phyloP scores from a whole-genome alignment of 257 asterid species.

The Fraxinus excelsior region DNA sequence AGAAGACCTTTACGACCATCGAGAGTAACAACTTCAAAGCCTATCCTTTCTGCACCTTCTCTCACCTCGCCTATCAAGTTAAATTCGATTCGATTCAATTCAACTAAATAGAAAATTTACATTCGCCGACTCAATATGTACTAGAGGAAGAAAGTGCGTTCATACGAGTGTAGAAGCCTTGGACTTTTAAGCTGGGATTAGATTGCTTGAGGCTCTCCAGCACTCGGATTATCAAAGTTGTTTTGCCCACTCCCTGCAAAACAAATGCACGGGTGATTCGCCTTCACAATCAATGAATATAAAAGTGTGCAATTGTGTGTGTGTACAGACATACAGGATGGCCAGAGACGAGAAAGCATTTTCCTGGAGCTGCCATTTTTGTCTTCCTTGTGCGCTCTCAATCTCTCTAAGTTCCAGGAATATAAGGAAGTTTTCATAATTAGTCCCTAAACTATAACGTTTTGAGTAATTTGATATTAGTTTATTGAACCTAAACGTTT shows the following conservation, averaged over 20 bases:
- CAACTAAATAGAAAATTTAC: neutral
- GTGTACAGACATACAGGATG: slow-evolving; percentile 46
- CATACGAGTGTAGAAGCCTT: slow-evolving; percentile 86
- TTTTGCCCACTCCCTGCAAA: slow-evolving; percentile 84
- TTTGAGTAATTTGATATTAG: neutral
- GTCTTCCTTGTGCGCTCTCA: neutral
- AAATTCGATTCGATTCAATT: slow-evolving; percentile 12
- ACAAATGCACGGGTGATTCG: neutral
- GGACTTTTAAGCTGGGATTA: slow-evolving; percentile 66
- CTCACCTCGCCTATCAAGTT: slow-evolving; percentile 65
- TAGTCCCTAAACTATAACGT: neutral
- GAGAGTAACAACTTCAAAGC: slow-evolving; percentile 79
- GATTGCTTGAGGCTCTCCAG: slow-evolving; percentile 58
- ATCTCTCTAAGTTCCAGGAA: neutral
- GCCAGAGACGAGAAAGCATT: slow-evolving; percentile 75
- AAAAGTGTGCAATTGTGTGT: neutral
- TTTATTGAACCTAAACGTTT: too few species aligned
- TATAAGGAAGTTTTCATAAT: neutral
- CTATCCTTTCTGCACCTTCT: slow-evolving; percentile 72
- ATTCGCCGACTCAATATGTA: slow-evolving; percentile 6
- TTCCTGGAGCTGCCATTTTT: slow-evolving; percentile 55
- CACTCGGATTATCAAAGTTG: slow-evolving; percentile 69
- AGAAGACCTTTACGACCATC: slow-evolving; percentile 75
- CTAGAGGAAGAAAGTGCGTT: slow-evolving; percentile 2
- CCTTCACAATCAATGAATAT: neutral